Evolutionary conservation across 2,329 filamentous ascomycete genomes (phyloP).

Genomic region (Pyricularia pennisetigena): DNA sequence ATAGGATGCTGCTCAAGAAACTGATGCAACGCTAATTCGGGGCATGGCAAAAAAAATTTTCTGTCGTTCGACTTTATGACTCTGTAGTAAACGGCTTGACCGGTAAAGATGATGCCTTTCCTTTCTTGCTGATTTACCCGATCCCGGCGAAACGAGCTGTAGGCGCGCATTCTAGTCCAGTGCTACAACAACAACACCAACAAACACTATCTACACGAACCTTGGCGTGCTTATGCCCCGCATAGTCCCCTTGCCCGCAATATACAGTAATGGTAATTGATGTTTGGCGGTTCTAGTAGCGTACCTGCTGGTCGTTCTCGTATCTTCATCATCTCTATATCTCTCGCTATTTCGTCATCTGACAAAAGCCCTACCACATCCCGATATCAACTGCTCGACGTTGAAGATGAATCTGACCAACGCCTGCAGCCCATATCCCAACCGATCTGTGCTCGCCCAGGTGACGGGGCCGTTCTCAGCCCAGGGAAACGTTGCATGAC

Average conservation of each 20-base stretch:
- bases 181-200: too few species aligned
- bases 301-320: neutral
- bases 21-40: neutral
- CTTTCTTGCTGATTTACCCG: too few species aligned
- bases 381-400: neutral
- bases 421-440: conserved; percentile 3
- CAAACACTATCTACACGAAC: neutral
- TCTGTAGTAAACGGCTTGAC: neutral
- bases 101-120: neutral
- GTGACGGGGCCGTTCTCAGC: conserved; percentile 1
- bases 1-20: neutral
- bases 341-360: neutral
- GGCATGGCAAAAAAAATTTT: neutral
- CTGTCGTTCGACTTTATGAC: neutral
- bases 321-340: neutral
- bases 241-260: too few species aligned
- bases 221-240: neutral
- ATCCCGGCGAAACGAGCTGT: neutral
- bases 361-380: neutral
- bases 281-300: too few species aligned
- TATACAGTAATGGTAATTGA: neutral
- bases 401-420: conserved; percentile 3
- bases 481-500: conserved; percentile 3
- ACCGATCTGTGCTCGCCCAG: conserved; percentile 4
- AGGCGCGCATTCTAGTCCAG: neutral